Evolutionary conservation across 2,329 filamentous ascomycete genomes (phyloP).

Genomic region (Metarhizium robertsii): DNA sequence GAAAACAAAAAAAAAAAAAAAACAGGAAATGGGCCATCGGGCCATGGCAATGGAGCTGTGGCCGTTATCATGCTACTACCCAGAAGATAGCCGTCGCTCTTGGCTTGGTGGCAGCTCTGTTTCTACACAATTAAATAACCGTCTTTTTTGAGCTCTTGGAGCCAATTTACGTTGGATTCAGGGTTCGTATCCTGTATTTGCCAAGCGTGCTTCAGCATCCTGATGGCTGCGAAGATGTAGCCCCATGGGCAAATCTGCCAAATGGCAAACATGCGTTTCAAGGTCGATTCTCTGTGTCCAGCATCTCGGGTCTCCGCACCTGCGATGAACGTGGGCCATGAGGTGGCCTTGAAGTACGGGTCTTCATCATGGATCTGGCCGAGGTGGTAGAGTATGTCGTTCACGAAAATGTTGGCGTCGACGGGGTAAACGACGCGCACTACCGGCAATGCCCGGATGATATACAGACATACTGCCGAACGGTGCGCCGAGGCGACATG

Average conservation of each 20-base stretch:
- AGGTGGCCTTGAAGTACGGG: constrained; percentile 48
- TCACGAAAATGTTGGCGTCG: constrained; percentile 34
- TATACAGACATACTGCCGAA: constrained; percentile 37
- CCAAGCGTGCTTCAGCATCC: constrained; percentile 39
- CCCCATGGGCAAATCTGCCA: constrained; percentile 39
- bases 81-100: neutral
- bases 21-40: neutral
- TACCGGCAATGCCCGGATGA: constrained; percentile 32
- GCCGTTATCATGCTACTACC: neutral
- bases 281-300: constrained; percentile 39
- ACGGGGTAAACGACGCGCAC: constrained; percentile 26
- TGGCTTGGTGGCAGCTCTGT: neutral
- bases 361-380: constrained; percentile 37
- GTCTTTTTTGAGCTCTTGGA: constrained; percentile 32
- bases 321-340: constrained; percentile 50
- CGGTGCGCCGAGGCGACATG: constrained; percentile 37
- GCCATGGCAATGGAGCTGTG: neutral
- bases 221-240: constrained; percentile 40
- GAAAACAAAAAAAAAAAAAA: neutral
- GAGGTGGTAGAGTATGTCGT: constrained; percentile 41
- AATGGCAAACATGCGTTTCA: constrained; percentile 35
- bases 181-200: constrained; percentile 27
- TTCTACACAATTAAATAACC: constrained; percentile 36
- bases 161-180: constrained; percentile 25
- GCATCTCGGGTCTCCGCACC: constrained; percentile 43